Percentiles rank a stretch among this genome's conserved stretches.
Conservation (phyloP, 495 filamentous ascomycete species). For the Amphirosellinia nigrospora region DNA sequence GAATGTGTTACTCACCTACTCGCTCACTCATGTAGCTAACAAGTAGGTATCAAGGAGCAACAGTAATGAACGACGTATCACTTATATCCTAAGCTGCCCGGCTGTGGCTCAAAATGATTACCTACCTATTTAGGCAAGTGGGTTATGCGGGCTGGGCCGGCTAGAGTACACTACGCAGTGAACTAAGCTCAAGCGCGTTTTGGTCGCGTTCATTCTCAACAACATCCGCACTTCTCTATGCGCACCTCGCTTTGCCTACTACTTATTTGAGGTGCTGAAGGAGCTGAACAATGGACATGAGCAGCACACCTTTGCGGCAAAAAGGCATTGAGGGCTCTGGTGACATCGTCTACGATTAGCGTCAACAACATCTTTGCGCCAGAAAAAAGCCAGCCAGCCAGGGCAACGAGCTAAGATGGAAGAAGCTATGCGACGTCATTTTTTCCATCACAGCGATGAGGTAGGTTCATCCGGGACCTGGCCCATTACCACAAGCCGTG, state of each 20-base stretch:
- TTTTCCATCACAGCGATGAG: conserved; percentile 47
- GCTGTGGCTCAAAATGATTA: background rate
- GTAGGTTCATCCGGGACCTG: conserved; percentile 28
- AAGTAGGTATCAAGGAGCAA: background rate
- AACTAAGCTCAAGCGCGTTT: background rate
- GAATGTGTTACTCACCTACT: background rate
- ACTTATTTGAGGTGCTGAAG: background rate
- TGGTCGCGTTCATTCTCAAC: background rate
- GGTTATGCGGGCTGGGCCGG: background rate
- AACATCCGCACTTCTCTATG: background rate
- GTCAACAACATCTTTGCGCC: background rate
- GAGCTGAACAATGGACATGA: conserved; percentile 9
- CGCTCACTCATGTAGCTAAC: background rate
- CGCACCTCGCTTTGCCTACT: background rate
- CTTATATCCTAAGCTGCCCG: no score
- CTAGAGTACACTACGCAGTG: no score
- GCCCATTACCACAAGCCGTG: conserved; percentile 1
- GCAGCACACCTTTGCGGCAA: background rate
- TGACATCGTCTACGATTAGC: conserved; percentile 14
- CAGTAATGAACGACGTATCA: no score
- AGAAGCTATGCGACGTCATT: conserved; percentile 43
- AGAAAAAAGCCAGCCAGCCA: background rate
- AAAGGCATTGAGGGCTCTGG: conserved; percentile 2
- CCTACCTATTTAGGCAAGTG: conserved; percentile 6
- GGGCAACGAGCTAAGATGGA: conserved; percentile 43